These are phyloP conservation scores for Starmerella etchellsii DNA, from an alignment of 805 yeast species.

Conservation along the genomic window DNA sequence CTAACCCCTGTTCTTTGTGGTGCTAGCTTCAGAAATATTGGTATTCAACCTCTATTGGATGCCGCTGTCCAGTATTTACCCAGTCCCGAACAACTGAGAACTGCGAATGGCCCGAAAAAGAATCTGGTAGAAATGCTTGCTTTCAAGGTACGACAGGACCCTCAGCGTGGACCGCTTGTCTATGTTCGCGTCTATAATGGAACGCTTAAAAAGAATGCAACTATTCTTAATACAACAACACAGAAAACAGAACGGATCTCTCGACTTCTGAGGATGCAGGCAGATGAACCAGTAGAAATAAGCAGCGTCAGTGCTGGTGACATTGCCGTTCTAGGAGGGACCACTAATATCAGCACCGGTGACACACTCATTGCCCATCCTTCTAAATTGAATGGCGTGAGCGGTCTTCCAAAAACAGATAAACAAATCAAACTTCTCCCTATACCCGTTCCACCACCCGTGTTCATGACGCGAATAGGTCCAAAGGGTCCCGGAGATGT, in stretches of 20 bases:
- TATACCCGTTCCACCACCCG: conserved; percentile 80
- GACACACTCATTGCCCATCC: conserved; percentile 69
- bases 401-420: conserved; percentile 35
- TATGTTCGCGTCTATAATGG: conserved; percentile 87
- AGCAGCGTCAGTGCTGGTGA: conserved; percentile 55
- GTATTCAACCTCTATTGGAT: conserved; percentile 88
- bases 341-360: conserved; percentile 68
- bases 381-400: conserved; percentile 38
- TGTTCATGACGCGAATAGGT: conserved; percentile 72
- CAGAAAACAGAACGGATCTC: conserved; percentile 54
- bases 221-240: conserved; percentile 54
- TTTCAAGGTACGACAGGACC: conserved; percentile 81
- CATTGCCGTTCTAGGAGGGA: conserved; percentile 79
- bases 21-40: conserved; percentile 80
- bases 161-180: conserved; percentile 62
- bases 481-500: conserved; percentile 76
- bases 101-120: conserved; percentile 26
- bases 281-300: conserved; percentile 69
- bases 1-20: conserved; percentile 84
- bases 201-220: conserved; percentile 45
- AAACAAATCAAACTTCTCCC: conserved; percentile 48
- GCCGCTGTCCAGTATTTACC: conserved; percentile 70
- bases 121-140: conserved; percentile 62
- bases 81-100: conserved; percentile 38
- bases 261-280: conserved; percentile 72